Percentiles rank a stretch among this genome's conserved stretches.
Conservation (phyloP, 2,329 filamentous ascomycete species). For the Ophiostoma montium region DNA sequence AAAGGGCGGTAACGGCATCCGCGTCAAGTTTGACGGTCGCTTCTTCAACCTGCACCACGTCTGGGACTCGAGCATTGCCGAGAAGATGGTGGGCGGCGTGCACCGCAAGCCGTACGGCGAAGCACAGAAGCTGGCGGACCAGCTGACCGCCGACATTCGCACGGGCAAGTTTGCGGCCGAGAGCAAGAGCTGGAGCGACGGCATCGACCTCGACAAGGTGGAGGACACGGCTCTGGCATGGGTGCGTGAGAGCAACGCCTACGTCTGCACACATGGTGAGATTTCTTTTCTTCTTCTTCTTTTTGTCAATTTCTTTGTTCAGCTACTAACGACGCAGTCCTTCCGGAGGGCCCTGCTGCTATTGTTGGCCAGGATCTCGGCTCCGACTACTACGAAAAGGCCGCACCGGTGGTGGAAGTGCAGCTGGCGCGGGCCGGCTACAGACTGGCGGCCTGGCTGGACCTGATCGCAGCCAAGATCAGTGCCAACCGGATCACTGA, state of each 20-base stretch:
- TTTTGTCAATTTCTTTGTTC: background rate
- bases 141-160: slow-evolving; percentile 39
- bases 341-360: slow-evolving; percentile 45
- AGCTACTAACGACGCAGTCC: slow-evolving; percentile 26
- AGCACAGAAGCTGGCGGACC: slow-evolving; percentile 41
- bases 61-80: slow-evolving; percentile 58
- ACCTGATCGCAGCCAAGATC: slow-evolving; percentile 36
- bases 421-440: slow-evolving; percentile 57
- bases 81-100: slow-evolving; percentile 46
- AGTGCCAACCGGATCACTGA: slow-evolving; percentile 14
- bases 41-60: slow-evolving; percentile 55
- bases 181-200: slow-evolving; percentile 38
- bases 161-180: slow-evolving; percentile 38
- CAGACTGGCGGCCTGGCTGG: slow-evolving; percentile 53
- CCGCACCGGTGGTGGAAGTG: slow-evolving; percentile 48
- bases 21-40: slow-evolving; percentile 43
- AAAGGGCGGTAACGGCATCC: slow-evolving; percentile 54
- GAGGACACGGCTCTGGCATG: slow-evolving; percentile 44
- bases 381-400: slow-evolving; percentile 44
- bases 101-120: slow-evolving; percentile 35
- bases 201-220: slow-evolving; percentile 39
- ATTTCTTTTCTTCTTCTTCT: slow-evolving; percentile 1
- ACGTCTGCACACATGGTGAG: slow-evolving; percentile 48
- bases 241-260: slow-evolving; percentile 48
- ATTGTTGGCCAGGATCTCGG: slow-evolving; percentile 47